phyloP scores from a whole-genome alignment of 2,329 filamentous ascomycete genomes.

The Furcasterigmium sp. region DNA sequence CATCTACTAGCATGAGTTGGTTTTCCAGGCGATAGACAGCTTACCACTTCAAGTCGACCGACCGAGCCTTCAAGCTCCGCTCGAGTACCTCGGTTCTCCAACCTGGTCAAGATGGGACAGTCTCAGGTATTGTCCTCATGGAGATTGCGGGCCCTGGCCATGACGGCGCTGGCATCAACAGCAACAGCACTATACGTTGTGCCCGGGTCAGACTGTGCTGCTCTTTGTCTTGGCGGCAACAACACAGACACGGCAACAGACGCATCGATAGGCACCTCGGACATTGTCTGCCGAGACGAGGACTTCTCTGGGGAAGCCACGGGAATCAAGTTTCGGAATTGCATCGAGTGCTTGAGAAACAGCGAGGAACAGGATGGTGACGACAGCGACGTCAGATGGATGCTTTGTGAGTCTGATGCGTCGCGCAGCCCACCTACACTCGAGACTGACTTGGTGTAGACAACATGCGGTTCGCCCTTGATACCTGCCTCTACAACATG shows the following conservation, averaged over 20 bases:
- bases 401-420: slow-evolving; percentile 47
- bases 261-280: slow-evolving; percentile 36
- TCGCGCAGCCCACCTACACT: too few relatives aligned
- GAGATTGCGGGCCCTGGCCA: not conserved
- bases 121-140: too few relatives aligned
- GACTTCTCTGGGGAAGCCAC: slow-evolving; percentile 28
- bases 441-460: slow-evolving; percentile 25
- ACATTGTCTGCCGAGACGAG: slow-evolving; percentile 40
- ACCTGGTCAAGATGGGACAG: too few relatives aligned
- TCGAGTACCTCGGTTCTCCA: too few relatives aligned
- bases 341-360: slow-evolving; percentile 39
- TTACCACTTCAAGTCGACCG: too few relatives aligned
- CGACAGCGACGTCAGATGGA: slow-evolving; percentile 39
- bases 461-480: slow-evolving; percentile 42
- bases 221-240: slow-evolving; percentile 36
- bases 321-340: slow-evolving; percentile 42
- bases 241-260: slow-evolving; percentile 22
- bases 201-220: slow-evolving; percentile 44
- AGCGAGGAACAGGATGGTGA: slow-evolving; percentile 32
- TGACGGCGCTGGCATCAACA: slow-evolving; percentile 12
- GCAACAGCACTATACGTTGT: slow-evolving; percentile 36
- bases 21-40: too few relatives aligned
- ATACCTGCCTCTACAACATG: slow-evolving; percentile 37
- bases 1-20: too few relatives aligned
- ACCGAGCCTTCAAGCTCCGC: too few relatives aligned